Evolutionary conservation across 176 grass and related monocot genomes (phyloP), one percentile per base, ranked within the genome.

Genomic region (Secale cereale): DNA sequence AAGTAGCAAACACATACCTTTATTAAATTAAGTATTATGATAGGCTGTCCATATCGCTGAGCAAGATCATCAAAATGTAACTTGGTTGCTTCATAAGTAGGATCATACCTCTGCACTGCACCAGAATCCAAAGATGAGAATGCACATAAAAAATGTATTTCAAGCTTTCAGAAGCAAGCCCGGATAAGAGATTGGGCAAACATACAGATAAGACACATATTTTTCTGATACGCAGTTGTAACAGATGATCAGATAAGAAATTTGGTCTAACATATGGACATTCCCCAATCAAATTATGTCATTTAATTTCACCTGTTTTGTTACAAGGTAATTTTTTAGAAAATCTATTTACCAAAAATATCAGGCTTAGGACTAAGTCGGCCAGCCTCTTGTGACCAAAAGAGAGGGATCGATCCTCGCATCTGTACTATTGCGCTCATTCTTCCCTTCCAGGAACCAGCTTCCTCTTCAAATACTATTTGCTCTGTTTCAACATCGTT

Each of bases 401-500:
- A 96, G 31, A 98, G 93, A 48, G 97, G 97, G 61, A 98, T 98
- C 15, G 97, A 98, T 75, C 93, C 97, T 86, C 97, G 89, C 93
- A 95, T 98, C 84, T 98, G 97, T 66, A 98, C 93, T 66, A 92
- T 61, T 28, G 97, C 89, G 61, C 97, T 98, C 91, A 98, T 98
- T 92, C 79, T 98, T 76, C 97, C 97, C 76, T 87, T 92, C 75
- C 82, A 88, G 29, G 86, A 94, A 84, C 93, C 97, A 85, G 91
- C 86, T 90, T 92, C 97, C 82, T 94, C 97, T 57, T 95, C 93
- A 75, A 98, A 81, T 41, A 98, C 68, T 94, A 98, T 94, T 87
- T 98, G 97, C 80, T 98, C 97, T 63, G 93, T 98, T 86, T 98
- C 93, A 23, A 98, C 97, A 84, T 98, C 97, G 76, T 98, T 98